Evolutionary conservation across 2,329 filamentous ascomycete genomes (phyloP), one percentile per base, ranked within the genome.

Genomic region (Pseudovirgaria hyperparasitica): DNA sequence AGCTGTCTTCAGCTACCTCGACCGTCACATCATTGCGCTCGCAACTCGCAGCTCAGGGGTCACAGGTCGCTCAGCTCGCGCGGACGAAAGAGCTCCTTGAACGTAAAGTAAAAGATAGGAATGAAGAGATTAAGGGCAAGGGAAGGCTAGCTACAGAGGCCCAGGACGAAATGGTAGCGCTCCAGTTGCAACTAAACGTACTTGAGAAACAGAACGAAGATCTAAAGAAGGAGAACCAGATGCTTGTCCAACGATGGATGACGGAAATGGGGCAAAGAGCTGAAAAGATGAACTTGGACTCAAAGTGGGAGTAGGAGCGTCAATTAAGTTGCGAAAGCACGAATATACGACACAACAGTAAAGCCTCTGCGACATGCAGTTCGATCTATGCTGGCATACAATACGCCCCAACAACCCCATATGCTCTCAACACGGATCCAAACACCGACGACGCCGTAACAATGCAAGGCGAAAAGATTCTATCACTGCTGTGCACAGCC

Each of bases 241-340:
- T 93, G 39, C 64, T 98, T 29, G 75, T 94, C 28, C 78, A 85
- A 50, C 68, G 90, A 29, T 96, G 86, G 84, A 86, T 96, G 79
- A 74, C 72, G 46, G 67, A 78, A 37, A 90, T 90, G 70, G 78
- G 76, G 4, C 70, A 76, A 47, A 86, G 94, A 58, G 87, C 82
- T 8, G 81, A 90, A 30, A 76, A 72, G 36, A 86, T 93, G 77
- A 96, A 96, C n/a, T n/a, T n/a, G n/a, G n/a, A n/a, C n/a, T n/a
- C n/a, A 45, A 50, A 66, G 17, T 42, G 44, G 19, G n/a, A n/a
- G n/a, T n/a, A n/a, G n/a, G n/a, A n/a, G n/a, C n/a, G n/a, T n/a
- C n/a, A n/a, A n/a, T n/a, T n/a, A n/a, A n/a, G n/a, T n/a, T n/a
- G n/a, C n/a, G n/a, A n/a, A n/a, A n/a, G n/a, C n/a, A n/a, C n/a